phyloP scores from a whole-genome alignment of 1,139 yeast genomes.

The Saccharomyces hybrid region DNA sequence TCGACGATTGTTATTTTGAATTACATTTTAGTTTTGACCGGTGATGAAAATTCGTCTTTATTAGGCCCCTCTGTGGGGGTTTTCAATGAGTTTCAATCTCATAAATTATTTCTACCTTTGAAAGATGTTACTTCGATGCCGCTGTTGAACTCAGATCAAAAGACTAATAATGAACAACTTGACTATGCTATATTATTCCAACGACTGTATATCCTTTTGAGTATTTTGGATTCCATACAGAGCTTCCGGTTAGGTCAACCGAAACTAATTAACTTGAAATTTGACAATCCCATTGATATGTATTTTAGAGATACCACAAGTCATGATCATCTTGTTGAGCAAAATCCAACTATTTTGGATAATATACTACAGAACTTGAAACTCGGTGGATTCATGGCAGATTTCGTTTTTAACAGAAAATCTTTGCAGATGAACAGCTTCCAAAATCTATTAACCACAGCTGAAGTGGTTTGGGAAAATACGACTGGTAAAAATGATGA shows the following conservation, averaged over 20 bases:
- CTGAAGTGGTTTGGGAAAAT: not conserved
- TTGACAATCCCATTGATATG: constrained; percentile 16
- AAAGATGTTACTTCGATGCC: constrained; percentile 23
- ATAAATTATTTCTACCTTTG: constrained; percentile 32
- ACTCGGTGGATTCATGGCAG: constrained; percentile 23
- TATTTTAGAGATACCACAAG: constrained; percentile 12
- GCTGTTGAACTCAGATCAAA: not conserved
- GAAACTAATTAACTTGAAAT: constrained; percentile 32
- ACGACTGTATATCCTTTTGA: constrained; percentile 43
- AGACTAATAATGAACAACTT: not conserved
- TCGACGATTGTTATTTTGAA: constrained; percentile 46
- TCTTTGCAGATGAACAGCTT: not conserved
- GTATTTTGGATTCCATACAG: constrained; percentile 48
- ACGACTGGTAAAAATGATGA: not conserved
- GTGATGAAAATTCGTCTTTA: constrained; percentile 50
- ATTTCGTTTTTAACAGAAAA: constrained; percentile 22
- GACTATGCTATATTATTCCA: constrained; percentile 40
- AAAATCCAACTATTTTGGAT: constrained; percentile 15
- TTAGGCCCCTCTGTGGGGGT: constrained; percentile 47
- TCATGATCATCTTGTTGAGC: constrained; percentile 25
- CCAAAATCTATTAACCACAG: not conserved
- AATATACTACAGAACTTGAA: constrained; percentile 21
- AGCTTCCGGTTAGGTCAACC: constrained; percentile 54
- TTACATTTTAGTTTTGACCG: constrained; percentile 51
- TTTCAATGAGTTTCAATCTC: constrained; percentile 51